Base-by-base conservation (phyloP, 352 stramenopile species). In the Pythium sukuiense region DNA sequence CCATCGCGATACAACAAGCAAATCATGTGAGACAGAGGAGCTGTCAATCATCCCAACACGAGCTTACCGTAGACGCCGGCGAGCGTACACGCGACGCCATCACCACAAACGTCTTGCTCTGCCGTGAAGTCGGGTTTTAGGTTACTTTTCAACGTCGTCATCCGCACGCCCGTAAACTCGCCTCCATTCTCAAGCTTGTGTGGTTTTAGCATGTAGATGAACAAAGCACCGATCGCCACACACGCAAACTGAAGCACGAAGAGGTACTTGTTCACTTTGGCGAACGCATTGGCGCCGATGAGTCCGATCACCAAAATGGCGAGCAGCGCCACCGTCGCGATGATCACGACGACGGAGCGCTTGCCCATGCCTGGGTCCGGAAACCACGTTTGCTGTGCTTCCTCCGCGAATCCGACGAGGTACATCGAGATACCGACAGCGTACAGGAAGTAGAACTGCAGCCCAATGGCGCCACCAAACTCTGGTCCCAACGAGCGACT, bases 371-470 rank as follows among this genome's bases (percentile, higher is more conserved):
- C 16, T 5, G 76, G 67, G 52, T 84, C 46, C 16, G 73, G 62
- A 53, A 87, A 73, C 72, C 79, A 85, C 35, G 76, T 84, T 43
- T 82, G 78, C 63, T 87, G 75, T 3, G 85, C 70, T 46, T 87
- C 77, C 67, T 93, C 85, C 0, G 82, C 87, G 45, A 95, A 93
- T 1, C 87, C 87, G 20, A 94, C 82, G 9, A 95, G 67, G 57
- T 93, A 94, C 80, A 94, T 85, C 5, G 82, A 75, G 18, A 90
- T 75, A 2, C 79, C 85, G 5, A 92, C 77, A 0, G 81, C 76
- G 32, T 93, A 88, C 11, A 88, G 65, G 60, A 97, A 82, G 70
- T 97, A 98, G 68, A 97, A 98, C 32, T 97, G 79, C 6, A 97
- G 58, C 5, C 93, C 90, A 20, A 98, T 81, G 0, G 90, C 85